phyloP scores from a whole-genome alignment of 1,284 basidiomycete genomes.

The Cryptococcus sp. region DNA sequence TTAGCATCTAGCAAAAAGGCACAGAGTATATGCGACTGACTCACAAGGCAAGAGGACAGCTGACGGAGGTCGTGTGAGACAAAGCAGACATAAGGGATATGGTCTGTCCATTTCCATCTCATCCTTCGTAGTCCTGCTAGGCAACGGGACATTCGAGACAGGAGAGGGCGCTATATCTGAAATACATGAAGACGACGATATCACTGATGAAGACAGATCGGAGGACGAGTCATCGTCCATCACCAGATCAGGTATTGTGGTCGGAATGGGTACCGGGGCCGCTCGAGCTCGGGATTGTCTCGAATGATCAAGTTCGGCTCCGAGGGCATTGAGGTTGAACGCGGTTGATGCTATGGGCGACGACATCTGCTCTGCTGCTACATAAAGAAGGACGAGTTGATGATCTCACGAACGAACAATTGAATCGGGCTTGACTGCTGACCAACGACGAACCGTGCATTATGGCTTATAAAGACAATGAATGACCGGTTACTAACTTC shows the following conservation, averaged over 20 bases:
- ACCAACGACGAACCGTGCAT: too few species aligned
- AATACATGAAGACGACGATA: too few species aligned
- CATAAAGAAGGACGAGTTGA: too few species aligned
- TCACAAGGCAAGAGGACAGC: conserved; percentile 43
- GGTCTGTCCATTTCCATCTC: conserved; percentile 14
- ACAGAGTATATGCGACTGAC: conserved; percentile 5
- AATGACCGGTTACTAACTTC: too few species aligned
- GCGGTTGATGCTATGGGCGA: neutral
- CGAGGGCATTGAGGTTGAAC: conserved; percentile 20
- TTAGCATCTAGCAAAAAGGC: neutral
- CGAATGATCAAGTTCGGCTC: conserved; percentile 17
- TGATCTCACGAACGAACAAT: too few species aligned
- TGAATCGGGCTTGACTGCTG: too few species aligned
- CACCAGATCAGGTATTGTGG: neutral
- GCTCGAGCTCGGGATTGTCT: conserved; percentile 10
- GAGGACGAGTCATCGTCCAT: too few species aligned
- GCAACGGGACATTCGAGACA: too few species aligned
- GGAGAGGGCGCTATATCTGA: too few species aligned
- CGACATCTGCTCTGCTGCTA: neutral
- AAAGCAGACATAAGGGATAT: conserved; percentile 37
- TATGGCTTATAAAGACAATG: too few species aligned
- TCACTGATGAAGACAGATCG: too few species aligned
- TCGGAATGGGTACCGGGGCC: neutral
- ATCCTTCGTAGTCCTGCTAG: too few species aligned
- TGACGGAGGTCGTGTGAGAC: conserved; percentile 34